Percentiles rank a stretch among this genome's conserved stretches.
These are phyloP conservation scores for Cronartium ribicola DNA, from an alignment of 1,284 basidiomycete species.

Conservation along the genomic window DNA sequence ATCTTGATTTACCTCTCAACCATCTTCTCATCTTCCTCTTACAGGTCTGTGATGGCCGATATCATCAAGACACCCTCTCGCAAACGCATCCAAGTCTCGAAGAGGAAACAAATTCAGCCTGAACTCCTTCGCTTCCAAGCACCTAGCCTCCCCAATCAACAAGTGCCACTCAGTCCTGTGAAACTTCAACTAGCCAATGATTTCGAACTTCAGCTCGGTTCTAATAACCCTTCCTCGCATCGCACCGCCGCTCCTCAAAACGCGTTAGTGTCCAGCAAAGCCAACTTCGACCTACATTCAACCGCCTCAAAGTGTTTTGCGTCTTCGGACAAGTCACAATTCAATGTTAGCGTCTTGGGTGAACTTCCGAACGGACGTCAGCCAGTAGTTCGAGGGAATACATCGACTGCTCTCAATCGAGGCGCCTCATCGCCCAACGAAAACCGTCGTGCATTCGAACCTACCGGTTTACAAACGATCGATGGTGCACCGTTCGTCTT, in stretches of 20 bases:
- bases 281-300: background rate
- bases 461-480: background rate
- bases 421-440: background rate
- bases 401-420: background rate
- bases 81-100: slow-evolving; percentile 27
- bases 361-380: background rate
- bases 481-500: background rate
- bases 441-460: background rate
- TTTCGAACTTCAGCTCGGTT: too few species aligned
- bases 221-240: too few species aligned
- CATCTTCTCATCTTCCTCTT: background rate
- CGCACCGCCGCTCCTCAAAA: too few species aligned
- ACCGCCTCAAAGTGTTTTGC: background rate
- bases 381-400: background rate
- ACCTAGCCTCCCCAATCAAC: too few species aligned
- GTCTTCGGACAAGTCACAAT: background rate
- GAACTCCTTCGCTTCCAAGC: slow-evolving; percentile 1
- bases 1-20: background rate
- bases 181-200: too few species aligned
- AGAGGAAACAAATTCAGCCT: slow-evolving; percentile 28
- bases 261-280: background rate
- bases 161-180: too few species aligned
- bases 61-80: slow-evolving; percentile 41
- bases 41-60: slow-evolving; percentile 33
- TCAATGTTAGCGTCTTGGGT: background rate